phyloP scores from a whole-genome alignment of 2,329 filamentous ascomycete genomes.

The Fusarium vanettenii region DNA sequence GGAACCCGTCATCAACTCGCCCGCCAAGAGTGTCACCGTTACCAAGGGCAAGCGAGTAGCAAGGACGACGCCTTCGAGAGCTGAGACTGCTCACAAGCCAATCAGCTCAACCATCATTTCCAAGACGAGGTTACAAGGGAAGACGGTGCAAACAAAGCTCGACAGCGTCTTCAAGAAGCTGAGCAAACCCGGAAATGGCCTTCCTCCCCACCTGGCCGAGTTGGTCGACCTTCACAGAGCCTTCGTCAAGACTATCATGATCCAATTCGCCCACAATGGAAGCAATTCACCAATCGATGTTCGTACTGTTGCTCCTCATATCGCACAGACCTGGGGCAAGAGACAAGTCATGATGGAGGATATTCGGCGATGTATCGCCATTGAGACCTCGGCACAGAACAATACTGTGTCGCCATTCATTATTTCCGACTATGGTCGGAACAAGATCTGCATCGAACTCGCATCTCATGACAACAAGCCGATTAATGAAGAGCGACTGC shows the following conservation, averaged over 20 bases:
- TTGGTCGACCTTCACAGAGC: constrained; percentile 73
- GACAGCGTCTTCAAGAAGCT: constrained; percentile 55
- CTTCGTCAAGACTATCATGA: constrained; percentile 74
- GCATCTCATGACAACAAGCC: constrained; percentile 51
- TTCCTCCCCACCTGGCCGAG: constrained; percentile 67
- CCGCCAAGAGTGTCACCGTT: constrained; percentile 9
- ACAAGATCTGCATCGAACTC: constrained; percentile 70
- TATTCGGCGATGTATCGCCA: constrained; percentile 72
- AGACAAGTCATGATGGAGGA: constrained; percentile 74
- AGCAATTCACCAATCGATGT: constrained; percentile 72
- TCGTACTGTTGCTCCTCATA: constrained; percentile 67
- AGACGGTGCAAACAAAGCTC: constrained; percentile 50
- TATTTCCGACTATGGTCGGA: constrained; percentile 64
- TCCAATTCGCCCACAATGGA: constrained; percentile 79
- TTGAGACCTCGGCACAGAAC: constrained; percentile 59
- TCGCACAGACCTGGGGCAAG: constrained; percentile 79
- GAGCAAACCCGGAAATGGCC: constrained; percentile 42
- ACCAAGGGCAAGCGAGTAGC: constrained; percentile 48
- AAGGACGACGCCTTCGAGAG: constrained; percentile 44
- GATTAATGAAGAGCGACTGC: constrained; percentile 64
- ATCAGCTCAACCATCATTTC: constrained; percentile 46
- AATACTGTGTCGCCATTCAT: constrained; percentile 53
- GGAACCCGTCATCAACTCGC: constrained; percentile 29
- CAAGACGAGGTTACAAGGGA: constrained; percentile 45
- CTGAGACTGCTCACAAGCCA: constrained; percentile 47